phyloP scores from a whole-genome alignment of 192 early-diverging fungal genomes.

The Backusella macrospora region DNA sequence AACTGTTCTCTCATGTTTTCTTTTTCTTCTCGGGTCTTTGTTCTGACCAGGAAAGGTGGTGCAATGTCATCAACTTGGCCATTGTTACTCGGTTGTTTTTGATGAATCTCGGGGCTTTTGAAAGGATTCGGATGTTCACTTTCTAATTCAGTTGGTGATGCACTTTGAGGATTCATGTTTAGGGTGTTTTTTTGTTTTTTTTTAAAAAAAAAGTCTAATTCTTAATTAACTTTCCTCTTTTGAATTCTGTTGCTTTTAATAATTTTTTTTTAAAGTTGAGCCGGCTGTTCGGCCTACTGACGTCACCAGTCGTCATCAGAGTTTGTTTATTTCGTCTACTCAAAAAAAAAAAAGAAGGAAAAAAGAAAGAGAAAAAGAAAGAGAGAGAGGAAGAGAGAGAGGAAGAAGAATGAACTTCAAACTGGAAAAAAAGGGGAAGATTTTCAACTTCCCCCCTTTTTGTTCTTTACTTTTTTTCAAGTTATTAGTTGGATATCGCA shows the following conservation, averaged over 20 bases:
- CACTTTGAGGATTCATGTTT: neutral
- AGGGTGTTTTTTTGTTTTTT: neutral
- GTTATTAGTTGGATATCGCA: neutral
- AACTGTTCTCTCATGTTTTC: conserved; percentile 9
- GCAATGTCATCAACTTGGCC: neutral
- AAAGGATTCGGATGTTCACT: neutral
- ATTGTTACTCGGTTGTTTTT: neutral
- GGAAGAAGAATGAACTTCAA: neutral
- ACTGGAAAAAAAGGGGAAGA: neutral
- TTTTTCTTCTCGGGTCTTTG: conserved; percentile 17
- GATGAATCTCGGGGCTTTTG: neutral
- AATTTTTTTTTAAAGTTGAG: neutral
- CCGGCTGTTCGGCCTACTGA: neutral
- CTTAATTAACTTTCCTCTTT: too few species aligned
- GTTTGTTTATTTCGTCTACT: neutral
- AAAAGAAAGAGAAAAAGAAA: neutral
- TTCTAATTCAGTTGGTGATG: conserved; percentile 4
- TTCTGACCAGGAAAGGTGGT: conserved; percentile 10
- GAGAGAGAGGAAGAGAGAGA: neutral
- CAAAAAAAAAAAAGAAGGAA: neutral
- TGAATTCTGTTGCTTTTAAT: neutral
- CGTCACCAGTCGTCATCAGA: neutral
- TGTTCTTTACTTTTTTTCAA: neutral
- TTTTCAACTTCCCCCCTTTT: neutral
- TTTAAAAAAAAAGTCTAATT: neutral